A percentile compares a stretch with the other conserved stretches of the same genome.
These are phyloP conservation scores for Bullera alba DNA, from an alignment of 768 basidiomycete genomes.

Conservation along the genomic window DNA sequence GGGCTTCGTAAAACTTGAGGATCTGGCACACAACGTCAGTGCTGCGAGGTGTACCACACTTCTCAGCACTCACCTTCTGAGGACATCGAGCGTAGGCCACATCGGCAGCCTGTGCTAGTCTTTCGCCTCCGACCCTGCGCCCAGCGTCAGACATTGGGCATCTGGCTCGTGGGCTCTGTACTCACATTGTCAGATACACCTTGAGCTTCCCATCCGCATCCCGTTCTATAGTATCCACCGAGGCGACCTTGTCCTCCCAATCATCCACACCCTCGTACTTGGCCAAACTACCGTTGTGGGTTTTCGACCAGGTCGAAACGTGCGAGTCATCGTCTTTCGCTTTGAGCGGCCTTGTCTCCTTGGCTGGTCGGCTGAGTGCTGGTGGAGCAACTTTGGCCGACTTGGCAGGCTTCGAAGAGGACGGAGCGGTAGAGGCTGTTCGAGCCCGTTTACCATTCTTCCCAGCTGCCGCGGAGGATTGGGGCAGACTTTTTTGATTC, in stretches of 20 bases:
- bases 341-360: neutral
- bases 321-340: slow-evolving; percentile 14
- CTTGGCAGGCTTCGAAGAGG: slow-evolving; percentile 12
- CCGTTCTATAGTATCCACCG: slow-evolving; percentile 40
- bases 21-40: too few relatives aligned
- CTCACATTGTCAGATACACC: slow-evolving; percentile 43
- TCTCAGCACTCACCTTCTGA: slow-evolving; percentile 27
- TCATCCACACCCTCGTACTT: slow-evolving; percentile 33
- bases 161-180: neutral
- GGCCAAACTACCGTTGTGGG: slow-evolving; percentile 29
- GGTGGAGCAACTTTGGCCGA: slow-evolving; percentile 4
- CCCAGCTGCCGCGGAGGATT: too few relatives aligned
- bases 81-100: slow-evolving; percentile 38
- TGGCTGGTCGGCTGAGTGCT: neutral
- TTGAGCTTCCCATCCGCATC: slow-evolving; percentile 15
- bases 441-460: too few relatives aligned
- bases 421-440: slow-evolving; percentile 6
- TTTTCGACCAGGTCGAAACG: slow-evolving; percentile 13
- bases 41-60: neutral
- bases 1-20: slow-evolving; percentile 41
- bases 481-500: slow-evolving; percentile 24
- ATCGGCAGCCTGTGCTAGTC: slow-evolving; percentile 20
- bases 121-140: slow-evolving; percentile 34
- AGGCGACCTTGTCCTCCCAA: slow-evolving; percentile 40
- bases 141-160: too few relatives aligned